Percentiles rank a stretch among this genome's conserved stretches.
These are phyloP conservation scores for Phytophthora syringae DNA, from an alignment of 352 stramenopile species.

Conservation along the genomic window DNA sequence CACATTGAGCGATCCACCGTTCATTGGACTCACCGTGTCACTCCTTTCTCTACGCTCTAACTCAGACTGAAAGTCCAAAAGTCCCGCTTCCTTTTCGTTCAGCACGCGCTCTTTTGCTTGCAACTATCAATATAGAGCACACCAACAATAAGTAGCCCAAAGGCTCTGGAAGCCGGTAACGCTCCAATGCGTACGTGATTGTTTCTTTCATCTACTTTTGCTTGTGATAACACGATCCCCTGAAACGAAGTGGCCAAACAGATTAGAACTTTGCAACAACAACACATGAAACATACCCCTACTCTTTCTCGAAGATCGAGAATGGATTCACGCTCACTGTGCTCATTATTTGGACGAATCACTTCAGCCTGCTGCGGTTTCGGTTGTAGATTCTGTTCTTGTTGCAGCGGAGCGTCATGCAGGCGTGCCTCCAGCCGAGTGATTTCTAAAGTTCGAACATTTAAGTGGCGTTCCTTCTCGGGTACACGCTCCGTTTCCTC, in stretches of 20 bases:
- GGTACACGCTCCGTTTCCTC: constrained; percentile 37
- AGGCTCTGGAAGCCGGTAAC: neutral
- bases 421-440: constrained; percentile 49
- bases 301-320: constrained; percentile 45
- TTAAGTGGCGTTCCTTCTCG: constrained; percentile 44
- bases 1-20: no score
- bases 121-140: constrained; percentile 21
- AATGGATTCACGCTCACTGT: constrained; percentile 28
- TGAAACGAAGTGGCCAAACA: constrained; percentile 1
- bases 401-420: constrained; percentile 44
- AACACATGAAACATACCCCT: neutral
- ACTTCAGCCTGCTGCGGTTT: constrained; percentile 6
- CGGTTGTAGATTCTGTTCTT: neutral
- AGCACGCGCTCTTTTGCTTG: constrained; percentile 53
- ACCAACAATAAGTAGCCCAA: neutral
- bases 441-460: constrained; percentile 49
- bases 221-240: constrained; percentile 25
- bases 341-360: constrained; percentile 6
- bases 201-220: constrained; percentile 31
- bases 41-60: constrained; percentile 22
- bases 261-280: neutral
- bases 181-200: constrained; percentile 35
- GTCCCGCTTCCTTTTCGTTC: constrained; percentile 45
- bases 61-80: constrained; percentile 27
- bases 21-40: neutral